Evolutionary conservation across 2,329 filamentous ascomycete genomes (phyloP).

Genomic region (Neophaeococcomyces mojaviensis): DNA sequence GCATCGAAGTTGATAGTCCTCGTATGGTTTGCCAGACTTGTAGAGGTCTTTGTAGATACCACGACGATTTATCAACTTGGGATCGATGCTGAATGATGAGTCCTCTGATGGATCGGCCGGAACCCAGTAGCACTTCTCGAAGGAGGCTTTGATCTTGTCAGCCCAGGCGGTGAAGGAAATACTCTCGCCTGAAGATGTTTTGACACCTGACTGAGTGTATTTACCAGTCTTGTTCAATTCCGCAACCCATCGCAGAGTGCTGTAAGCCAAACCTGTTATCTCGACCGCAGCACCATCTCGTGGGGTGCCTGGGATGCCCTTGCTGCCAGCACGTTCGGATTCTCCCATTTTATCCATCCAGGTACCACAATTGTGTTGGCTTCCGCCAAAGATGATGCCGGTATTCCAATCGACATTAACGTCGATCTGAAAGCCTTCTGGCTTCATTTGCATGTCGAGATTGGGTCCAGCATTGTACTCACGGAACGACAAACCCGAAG

Average conservation of each 20-base stretch:
- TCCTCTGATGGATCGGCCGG: constrained; percentile 58
- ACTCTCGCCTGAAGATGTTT: constrained; percentile 50
- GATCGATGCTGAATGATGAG: constrained; percentile 68
- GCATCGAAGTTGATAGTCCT: constrained; percentile 90
- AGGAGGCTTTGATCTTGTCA: constrained; percentile 68
- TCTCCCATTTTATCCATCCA: constrained; percentile 99
- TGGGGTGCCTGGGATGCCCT: constrained; percentile 91
- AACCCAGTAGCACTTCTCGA: constrained; percentile 88
- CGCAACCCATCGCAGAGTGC: constrained; percentile 72
- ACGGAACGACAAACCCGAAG: constrained; percentile 79
- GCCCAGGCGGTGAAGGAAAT: constrained; percentile 77
- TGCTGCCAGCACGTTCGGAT: constrained; percentile 79
- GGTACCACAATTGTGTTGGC: constrained; percentile 89
- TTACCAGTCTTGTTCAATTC: constrained; percentile 59
- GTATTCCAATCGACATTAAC: constrained; percentile 86
- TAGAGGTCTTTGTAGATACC: constrained; percentile 99
- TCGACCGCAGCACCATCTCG: constrained; percentile 92
- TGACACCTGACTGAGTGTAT: constrained; percentile 68
- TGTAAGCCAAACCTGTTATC: constrained; percentile 90
- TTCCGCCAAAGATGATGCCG: constrained; percentile 89
- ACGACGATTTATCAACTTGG: constrained; percentile 72
- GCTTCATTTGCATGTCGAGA: constrained; percentile 87
- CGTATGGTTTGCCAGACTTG: constrained; percentile 86
- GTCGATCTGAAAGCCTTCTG: constrained; percentile 85
- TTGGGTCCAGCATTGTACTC: constrained; percentile 87